Conservation (phyloP, 2,329 filamentous ascomycete genomes). For the Sarocladium oryzae region DNA sequence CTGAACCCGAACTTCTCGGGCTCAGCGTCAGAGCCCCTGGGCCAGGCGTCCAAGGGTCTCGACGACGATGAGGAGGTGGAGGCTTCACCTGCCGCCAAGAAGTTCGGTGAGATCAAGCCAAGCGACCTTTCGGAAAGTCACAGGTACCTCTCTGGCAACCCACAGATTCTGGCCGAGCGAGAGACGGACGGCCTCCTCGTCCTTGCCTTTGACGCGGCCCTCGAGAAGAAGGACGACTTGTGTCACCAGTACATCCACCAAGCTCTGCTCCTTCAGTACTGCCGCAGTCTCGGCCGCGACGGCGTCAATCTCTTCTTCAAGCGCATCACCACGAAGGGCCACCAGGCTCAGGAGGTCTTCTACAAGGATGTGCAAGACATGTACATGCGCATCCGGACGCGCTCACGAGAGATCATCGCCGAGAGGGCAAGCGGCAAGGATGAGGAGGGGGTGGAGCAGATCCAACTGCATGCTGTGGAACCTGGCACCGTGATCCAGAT, state of each 20-base stretch:
- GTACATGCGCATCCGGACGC: slow-evolving; percentile 71
- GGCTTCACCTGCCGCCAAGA: slow-evolving; percentile 68
- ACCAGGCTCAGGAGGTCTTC: slow-evolving; percentile 88
- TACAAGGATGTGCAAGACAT: slow-evolving; percentile 87
- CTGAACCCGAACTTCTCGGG: slow-evolving; percentile 58
- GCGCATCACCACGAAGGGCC: slow-evolving; percentile 80
- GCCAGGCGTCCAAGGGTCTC: slow-evolving; percentile 1
- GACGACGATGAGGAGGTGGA: slow-evolving; percentile 69
- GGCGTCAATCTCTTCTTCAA: slow-evolving; percentile 94
- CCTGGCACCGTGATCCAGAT: slow-evolving; percentile 90
- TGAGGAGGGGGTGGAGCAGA: slow-evolving; percentile 71
- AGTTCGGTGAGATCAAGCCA: slow-evolving; percentile 72
- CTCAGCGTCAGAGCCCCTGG: slow-evolving; percentile 13
- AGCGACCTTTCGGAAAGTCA: slow-evolving; percentile 68
- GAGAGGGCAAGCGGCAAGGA: slow-evolving; percentile 44
- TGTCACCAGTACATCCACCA: slow-evolving; percentile 88
- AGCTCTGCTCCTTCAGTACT: slow-evolving; percentile 88
- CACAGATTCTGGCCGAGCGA: slow-evolving; percentile 70
- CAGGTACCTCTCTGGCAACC: slow-evolving; percentile 72
- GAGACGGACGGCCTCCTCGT: slow-evolving; percentile 89
- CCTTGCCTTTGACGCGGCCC: slow-evolving; percentile 82
- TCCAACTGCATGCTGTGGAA: slow-evolving; percentile 94
- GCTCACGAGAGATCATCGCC: slow-evolving; percentile 63
- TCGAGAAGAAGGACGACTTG: slow-evolving; percentile 69
- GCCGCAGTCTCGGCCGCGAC: slow-evolving; percentile 74